Conservation (phyloP, 1,284 basidiomycete species). For the Phellopilus nigrolimitatus region DNA sequence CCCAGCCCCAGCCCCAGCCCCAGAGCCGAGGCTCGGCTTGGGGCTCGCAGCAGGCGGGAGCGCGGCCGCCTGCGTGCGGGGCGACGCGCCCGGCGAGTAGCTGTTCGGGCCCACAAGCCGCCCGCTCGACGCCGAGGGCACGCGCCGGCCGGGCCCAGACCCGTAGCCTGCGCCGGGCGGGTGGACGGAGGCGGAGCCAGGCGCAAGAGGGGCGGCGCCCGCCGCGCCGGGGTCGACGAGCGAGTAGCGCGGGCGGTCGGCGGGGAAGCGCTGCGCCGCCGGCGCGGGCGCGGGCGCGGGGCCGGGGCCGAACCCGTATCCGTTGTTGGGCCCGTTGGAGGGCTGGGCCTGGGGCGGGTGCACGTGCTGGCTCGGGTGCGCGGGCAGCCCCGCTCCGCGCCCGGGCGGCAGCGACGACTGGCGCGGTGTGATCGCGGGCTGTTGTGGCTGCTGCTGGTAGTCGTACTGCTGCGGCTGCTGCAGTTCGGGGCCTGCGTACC, state of each 20-base stretch:
- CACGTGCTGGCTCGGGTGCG: too few relatives aligned
- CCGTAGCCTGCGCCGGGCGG: background rate
- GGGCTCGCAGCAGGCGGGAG: background rate
- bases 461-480: conserved; percentile 1
- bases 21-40: too few relatives aligned
- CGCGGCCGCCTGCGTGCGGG: conserved; percentile 2
- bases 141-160: background rate
- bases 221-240: conserved; percentile 30
- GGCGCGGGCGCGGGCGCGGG: background rate
- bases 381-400: conserved; percentile 12
- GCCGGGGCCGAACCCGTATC: background rate
- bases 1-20: background rate
- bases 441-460: conserved; percentile 1
- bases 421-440: conserved; percentile 11
- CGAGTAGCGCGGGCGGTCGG: conserved; percentile 38
- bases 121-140: background rate
- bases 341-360: background rate
- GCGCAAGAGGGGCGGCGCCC: too few relatives aligned
- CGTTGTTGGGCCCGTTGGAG: background rate
- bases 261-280: conserved; percentile 25
- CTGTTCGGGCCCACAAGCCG: background rate
- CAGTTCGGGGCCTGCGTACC: conserved; percentile 31
- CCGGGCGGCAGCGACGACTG: conserved; percentile 12
- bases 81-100: background rate
- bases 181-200: background rate